Evolutionary conservation across 768 basidiomycete genomes (phyloP), one percentile per base, ranked within the genome.

Genomic region (Psilocybe cubensis): DNA sequence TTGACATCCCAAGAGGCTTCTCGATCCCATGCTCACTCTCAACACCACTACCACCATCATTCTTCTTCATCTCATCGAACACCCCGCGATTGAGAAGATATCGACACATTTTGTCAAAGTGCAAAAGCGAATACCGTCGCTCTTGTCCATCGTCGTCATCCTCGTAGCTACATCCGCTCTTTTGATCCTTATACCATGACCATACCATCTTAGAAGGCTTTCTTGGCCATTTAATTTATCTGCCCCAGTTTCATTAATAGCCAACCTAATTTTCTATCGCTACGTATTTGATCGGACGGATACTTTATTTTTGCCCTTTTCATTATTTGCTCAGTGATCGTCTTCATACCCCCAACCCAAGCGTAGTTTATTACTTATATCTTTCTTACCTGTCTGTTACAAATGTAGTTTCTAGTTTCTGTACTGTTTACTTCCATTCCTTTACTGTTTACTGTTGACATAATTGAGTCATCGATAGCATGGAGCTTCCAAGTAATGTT

Each of bases 91-190:
- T 75, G 76, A 70, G 49, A 48, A 40, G 47, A 55, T 28, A 70
- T 65, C 72, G 76, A 61, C 79, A 76, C 66, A 81, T 42, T 81
- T 69, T 85, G 80, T 80, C 66, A 76, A 67, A 72, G 67, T 73
- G 76, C 63, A 80, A 74, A 70, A 72, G 64, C 14, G 71, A 68
- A 69, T 50, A 41, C 44, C 55, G 57, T 60, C 60, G 57, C 55
- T 64, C 67, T 70, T 70, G 64, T 64, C 63, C 35, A 38, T 38
- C 35, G 62, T 52, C 61, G 66, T 53, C 61, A 66, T 17, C 53
- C 55, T 63, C 69, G 63, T 76, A 67, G 72, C 71, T 76, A 79
- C 74, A 73, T 57, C 74, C 74, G 73, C 72, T 72, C 71, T 50
- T 72, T 75, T 66, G 52, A 63, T 74, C 74, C 70, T 72, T 70